Conservation (phyloP, 345 rosid species). For the Cardiospermum halicacabum region DNA sequence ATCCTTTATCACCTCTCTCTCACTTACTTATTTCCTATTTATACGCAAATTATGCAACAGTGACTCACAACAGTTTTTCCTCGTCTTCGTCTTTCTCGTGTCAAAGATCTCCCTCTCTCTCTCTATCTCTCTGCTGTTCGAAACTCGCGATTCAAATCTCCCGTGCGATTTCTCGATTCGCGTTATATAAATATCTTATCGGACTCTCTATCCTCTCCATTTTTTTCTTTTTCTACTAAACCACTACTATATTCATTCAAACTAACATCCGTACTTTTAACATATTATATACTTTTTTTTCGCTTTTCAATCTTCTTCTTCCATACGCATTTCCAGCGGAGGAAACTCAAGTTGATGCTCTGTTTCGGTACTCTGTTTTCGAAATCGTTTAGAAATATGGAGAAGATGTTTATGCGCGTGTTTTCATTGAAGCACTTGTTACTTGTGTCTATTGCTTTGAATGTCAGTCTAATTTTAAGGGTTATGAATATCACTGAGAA, state of each 20-base stretch:
- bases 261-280: too few species aligned
- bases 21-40: not conserved
- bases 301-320: too few species aligned
- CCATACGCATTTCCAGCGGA: too few species aligned
- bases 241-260: too few species aligned
- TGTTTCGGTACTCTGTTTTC: not conserved
- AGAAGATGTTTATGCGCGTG: conserved; percentile 20
- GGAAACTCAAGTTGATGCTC: not conserved
- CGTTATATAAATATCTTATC: conserved; percentile 17
- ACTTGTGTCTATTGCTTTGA: conserved; percentile 62
- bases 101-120: too few species aligned
- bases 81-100: not conserved
- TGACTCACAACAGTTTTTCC: not conserved
- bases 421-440: conserved; percentile 54
- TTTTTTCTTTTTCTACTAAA: not conserved
- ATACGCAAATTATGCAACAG: not conserved
- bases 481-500: conserved; percentile 21
- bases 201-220: not conserved
- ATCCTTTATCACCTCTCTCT: too few species aligned
- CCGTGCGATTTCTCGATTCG: conserved; percentile 22
- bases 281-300: too few species aligned
- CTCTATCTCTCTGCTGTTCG: too few species aligned
- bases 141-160: conserved; percentile 6
- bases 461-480: conserved; percentile 54
- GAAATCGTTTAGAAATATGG: conserved; percentile 30